These are phyloP conservation scores for Tricholoma flavovirens DNA, from an alignment of 768 basidiomycete species.

Conservation along the genomic window DNA sequence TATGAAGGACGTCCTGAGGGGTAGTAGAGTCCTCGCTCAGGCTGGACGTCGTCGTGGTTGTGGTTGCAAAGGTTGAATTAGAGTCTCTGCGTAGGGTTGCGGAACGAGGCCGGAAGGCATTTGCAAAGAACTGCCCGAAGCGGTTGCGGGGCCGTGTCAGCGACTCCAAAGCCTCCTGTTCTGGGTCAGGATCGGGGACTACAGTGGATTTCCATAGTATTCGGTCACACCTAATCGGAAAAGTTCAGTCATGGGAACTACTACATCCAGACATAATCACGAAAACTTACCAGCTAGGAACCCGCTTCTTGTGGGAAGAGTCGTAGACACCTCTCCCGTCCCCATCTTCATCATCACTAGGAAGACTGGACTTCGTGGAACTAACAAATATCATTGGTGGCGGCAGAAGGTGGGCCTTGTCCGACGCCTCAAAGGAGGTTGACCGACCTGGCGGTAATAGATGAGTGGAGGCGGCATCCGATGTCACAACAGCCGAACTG, in stretches of 20 bases:
- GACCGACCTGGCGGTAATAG: constrained; percentile 7
- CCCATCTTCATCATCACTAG: constrained; percentile 32
- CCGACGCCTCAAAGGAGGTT: constrained; percentile 10
- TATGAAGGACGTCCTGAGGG: constrained; percentile 12
- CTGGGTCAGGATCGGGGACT: constrained; percentile 36
- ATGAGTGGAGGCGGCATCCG: constrained; percentile 7
- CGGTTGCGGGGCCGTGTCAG: constrained; percentile 34
- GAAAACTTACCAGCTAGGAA: constrained; percentile 69
- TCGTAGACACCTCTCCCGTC: constrained; percentile 66
- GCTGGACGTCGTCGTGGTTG: constrained; percentile 14
- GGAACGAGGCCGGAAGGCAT: constrained; percentile 46
- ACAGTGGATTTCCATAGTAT: constrained; percentile 79
- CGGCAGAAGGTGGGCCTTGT: constrained; percentile 18
- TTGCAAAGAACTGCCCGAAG: constrained; percentile 48
- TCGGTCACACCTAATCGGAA: constrained; percentile 66
- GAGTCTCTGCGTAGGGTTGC: constrained; percentile 33
- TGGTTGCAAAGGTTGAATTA: constrained; percentile 24
- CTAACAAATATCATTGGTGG: constrained; percentile 26
- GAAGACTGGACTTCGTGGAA: constrained; percentile 31
- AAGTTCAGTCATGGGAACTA: neutral
- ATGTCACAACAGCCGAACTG: constrained; percentile 12
- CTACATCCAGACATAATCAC: neutral
- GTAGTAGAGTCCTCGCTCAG: constrained; percentile 15
- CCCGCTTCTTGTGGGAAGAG: constrained; percentile 73
- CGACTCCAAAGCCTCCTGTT: constrained; percentile 23